Percentiles rank a stretch among this genome's conserved stretches.
Evolutionary conservation across 2,329 filamentous ascomycete genomes (phyloP).

Genomic region (Hymenoscyphus repandus): DNA sequence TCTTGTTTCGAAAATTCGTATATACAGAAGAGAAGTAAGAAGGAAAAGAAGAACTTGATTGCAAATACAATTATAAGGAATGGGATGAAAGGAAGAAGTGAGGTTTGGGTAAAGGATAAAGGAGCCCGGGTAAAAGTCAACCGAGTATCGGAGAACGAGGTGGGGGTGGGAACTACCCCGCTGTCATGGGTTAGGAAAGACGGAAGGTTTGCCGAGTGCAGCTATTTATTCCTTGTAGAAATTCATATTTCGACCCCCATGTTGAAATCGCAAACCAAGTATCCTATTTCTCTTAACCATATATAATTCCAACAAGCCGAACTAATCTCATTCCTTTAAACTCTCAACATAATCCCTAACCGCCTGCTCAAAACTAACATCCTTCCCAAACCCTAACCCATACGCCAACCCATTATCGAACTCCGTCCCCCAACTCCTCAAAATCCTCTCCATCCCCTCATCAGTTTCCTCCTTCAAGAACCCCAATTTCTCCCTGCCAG

Average conservation of each 20-base stretch:
- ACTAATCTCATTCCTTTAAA: conserved; percentile 8
- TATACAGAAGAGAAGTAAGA: not conserved
- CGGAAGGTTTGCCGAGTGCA: conserved; percentile 8
- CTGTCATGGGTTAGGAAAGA: conserved; percentile 1
- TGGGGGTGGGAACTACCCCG: not conserved
- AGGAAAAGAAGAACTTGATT: not conserved
- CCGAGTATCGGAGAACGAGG: not conserved
- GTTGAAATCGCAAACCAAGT: not conserved
- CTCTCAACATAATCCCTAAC: conserved; percentile 46
- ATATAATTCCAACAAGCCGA: not conserved
- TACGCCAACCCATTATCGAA: conserved; percentile 49
- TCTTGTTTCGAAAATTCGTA: not conserved
- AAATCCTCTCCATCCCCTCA: conserved; percentile 48
- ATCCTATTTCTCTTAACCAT: not conserved
- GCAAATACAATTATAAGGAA: not conserved
- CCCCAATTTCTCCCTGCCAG: conserved; percentile 48
- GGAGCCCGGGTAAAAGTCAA: conserved; percentile 1
- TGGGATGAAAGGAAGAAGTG: not conserved
- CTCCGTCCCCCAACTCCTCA: conserved; percentile 55
- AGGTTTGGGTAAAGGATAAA: conserved; percentile 1
- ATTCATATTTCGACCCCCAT: not conserved
- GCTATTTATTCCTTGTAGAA: not conserved
- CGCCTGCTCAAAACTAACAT: conserved; percentile 47
- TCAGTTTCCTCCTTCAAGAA: conserved; percentile 51
- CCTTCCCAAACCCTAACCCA: conserved; percentile 45